Evolutionary conservation across 1,284 basidiomycete species (phyloP), one percentile per base, ranked within the genome.

Genomic region (Irpex sp.): DNA sequence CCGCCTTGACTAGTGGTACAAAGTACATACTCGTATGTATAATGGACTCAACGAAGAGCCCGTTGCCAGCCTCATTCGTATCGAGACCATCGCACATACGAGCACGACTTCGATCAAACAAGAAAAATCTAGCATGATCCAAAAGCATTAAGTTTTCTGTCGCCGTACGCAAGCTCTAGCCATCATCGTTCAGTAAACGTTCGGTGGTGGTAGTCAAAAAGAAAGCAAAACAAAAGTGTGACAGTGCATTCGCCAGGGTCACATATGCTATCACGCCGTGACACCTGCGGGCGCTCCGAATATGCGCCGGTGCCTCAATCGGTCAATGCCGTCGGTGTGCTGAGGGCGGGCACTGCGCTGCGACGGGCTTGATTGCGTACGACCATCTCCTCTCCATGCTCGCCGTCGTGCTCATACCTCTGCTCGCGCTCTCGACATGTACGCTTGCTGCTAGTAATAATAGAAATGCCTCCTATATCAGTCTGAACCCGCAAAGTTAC

Each of bases 401-500:
- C 19, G 16, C 36, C 48, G 19, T 19, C 45, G 18, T 51, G 55
- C 28, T 61, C 47, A 14, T 36, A 35, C 52, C 52, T 49, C 19
- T 61, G 35, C 47, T 47, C 12, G 12, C 56, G 23, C 60, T 58
- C 19, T 58, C 37, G 21, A 54, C 52, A 35, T 54, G 52, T 54
- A 54, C 28, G 7, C 37, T 58, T 6, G 48, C 39, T 21, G 16
- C 33, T 9, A 21, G 60, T 52, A 39, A 47, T 18, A 23, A 12
- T 7, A 49, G 53, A 47, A 63, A 63, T 37, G 19, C 19, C 0
- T 51, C 62, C 12, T 54, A 60, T 9, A 36, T 56, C 47, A 63
- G 57, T 45, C 23, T 58, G 18, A 61, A 47, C 51, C 23, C 59
- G 19, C 62, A 63, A 49, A 63, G 62, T 56, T 58, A 53, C 21